phyloP scores from a whole-genome alignment of 176 grass and related monocot genomes.

The Avena insularis region DNA sequence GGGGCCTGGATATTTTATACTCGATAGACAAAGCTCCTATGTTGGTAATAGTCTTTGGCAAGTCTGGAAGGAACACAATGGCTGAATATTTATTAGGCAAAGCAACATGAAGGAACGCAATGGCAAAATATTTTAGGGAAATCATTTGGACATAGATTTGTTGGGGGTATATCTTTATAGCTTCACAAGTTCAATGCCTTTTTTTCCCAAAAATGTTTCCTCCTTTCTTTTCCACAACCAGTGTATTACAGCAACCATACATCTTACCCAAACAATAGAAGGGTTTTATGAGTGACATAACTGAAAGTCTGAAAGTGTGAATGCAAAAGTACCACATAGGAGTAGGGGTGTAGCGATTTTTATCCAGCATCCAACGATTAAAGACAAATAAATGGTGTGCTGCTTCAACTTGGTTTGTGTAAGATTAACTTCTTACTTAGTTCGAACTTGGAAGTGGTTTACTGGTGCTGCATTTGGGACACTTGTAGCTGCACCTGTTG shows the following conservation, averaged over 20 bases:
- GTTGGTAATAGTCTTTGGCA: too few relatives aligned
- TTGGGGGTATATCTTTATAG: conserved; percentile 14
- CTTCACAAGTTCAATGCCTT: neutral
- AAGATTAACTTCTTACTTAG: neutral
- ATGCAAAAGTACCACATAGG: neutral
- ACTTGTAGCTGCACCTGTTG: too few relatives aligned
- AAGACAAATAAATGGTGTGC: conserved; percentile 2
- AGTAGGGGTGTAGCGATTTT: too few relatives aligned
- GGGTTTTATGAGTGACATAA: neutral
- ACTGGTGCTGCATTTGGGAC: too few relatives aligned
- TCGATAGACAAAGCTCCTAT: too few relatives aligned
- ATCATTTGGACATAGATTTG: neutral
- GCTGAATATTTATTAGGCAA: too few relatives aligned
- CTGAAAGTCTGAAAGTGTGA: neutral
- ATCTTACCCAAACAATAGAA: neutral
- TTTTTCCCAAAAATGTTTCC: neutral
- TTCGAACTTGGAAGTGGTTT: neutral
- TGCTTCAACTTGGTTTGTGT: conserved; percentile 12
- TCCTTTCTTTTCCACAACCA: too few relatives aligned
- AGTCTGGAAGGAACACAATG: too few relatives aligned
- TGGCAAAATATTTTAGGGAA: neutral
- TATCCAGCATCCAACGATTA: neutral
- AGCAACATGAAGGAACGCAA: too few relatives aligned
- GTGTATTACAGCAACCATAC: neutral
- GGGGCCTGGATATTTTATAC: too few relatives aligned